Evolutionary conservation across 2,329 filamentous ascomycete species (phyloP), one percentile per base, ranked within the genome.

Genomic region (Macrophomina tecta): DNA sequence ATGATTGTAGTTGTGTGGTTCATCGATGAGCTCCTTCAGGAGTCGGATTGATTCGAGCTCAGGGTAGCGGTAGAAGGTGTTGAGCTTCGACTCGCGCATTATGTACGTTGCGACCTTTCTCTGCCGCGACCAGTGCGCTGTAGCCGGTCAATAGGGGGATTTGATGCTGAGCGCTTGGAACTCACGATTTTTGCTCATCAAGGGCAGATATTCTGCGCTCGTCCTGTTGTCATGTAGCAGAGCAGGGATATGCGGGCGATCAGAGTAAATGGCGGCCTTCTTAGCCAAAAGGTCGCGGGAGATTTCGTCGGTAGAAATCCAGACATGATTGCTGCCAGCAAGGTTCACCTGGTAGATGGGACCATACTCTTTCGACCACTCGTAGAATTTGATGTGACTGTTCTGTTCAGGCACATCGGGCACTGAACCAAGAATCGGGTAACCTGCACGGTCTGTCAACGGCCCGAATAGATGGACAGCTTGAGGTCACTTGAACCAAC

Each of bases 321-420:
- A 82, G 60, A 83, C 78, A 69, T 83, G 81, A 64, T 82, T 82
- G 66, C 72, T 71, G 23, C 81, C 81, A 66, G 79, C 80, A 11
- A 83, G 73, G 58, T 82, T 77, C 69, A 78, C 74, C 62, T 82
- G 80, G 67, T 82, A 83, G 66, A 83, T 81, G 2, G 80, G 80
- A 3, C 81, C 81, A 66, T 78, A 81, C 62, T 80, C 70, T 68
- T 80, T 78, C 49, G 76, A 76, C 81, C 80, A 82, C 48, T 82
- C 78, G n/a, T 79, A 74, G 56, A 82, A 82, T 64, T 81, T 82
- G 69, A 82, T 76, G 71, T 79, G 80, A 34, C 76, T 72, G 66
- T 81, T 80, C 70, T 81, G 79, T 51, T 80, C 78, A 32, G 80
- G 81, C 4, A 82, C 73, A 18, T 82, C 79, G 55, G 76, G 79